phyloP scores from a whole-genome alignment of 1,284 basidiomycete species.

The Exobasidium cylindrosporum region DNA sequence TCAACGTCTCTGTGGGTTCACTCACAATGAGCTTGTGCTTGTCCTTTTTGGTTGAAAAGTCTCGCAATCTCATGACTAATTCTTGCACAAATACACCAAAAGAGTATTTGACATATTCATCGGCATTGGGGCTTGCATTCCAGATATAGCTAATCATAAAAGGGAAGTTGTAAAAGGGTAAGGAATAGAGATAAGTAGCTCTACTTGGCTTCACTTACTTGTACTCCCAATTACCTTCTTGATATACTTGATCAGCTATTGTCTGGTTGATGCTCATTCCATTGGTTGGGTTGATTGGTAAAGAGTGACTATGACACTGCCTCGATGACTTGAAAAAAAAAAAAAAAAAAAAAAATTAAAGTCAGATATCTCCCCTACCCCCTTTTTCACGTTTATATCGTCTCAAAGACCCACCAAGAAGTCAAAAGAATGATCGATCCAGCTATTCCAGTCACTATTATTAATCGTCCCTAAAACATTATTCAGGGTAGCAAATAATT shows the following conservation, averaged over 20 bases:
- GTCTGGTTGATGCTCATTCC: constrained; percentile 22
- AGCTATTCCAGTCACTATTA: constrained; percentile 60
- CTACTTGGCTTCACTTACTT: too few relatives aligned
- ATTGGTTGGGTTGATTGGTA: constrained; percentile 25
- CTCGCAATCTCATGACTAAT: constrained; percentile 21
- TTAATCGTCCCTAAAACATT: constrained; percentile 60
- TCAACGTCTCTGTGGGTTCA: too few relatives aligned
- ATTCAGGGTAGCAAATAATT: constrained; percentile 58
- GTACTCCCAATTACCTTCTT: constrained; percentile 40
- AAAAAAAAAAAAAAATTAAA: not conserved
- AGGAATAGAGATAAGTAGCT: not conserved
- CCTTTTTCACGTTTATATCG: not conserved
- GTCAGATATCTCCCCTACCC: not conserved
- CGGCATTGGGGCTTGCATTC: constrained; percentile 30
- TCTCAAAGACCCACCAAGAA: constrained; percentile 17
- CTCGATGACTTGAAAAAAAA: constrained; percentile 40
- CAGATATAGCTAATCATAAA: constrained; percentile 35
- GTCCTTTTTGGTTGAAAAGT: constrained; percentile 15
- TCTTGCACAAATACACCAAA: constrained; percentile 33
- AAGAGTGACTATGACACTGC: constrained; percentile 32
- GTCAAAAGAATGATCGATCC: constrained; percentile 57
- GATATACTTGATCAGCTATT: constrained; percentile 31
- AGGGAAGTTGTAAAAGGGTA: not conserved
- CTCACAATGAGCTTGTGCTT: constrained; percentile 24
- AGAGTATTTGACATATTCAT: constrained; percentile 36